Evolutionary conservation across 306 rosid genomes (phyloP), one percentile per base, ranked within the genome.

Genomic region (Quercus bicolor): DNA sequence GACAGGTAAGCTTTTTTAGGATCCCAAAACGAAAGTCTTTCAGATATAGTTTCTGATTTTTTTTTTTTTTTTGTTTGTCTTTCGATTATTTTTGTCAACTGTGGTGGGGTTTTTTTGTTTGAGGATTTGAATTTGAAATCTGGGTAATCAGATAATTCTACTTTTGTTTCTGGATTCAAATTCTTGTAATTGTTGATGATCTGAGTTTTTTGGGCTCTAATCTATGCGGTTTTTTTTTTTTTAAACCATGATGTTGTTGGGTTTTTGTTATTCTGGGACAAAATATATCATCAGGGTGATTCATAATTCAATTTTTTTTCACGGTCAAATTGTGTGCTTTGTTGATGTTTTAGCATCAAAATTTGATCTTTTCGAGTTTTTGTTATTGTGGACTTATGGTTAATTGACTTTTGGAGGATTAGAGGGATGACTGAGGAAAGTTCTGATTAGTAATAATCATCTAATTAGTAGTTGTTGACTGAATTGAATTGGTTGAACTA

Each of bases 1-100:
- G 45, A 55, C 78, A 4, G 81, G 85, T 82, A 64, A 71, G 56
- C 70, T 59, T 13, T 20, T 24, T 61, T 23, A 52, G 52, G 79
- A 78, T 75, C 79, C 53, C 19, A 18, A 28, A 45, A 34, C 14
- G 7, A 24, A 34, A 57, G 11, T 66, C 23, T 18, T 68, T 62
- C 26, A 5, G 59, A 19, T 29, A 64, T 51, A 6, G 9, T 23
- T 64, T 64, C 31, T 18, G 34, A 48, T 34, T 16, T 56, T 65
- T 7, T 37, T 57, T 53, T 64, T 73, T 40, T 37, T 7, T 37
- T 37, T 0, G 10, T 37, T 8, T 8, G 45, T 37, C 45, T 37
- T 40, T 40, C 45, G 64, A 40, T 54, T 57, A 26, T 56, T 2
- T 2, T 40, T 68, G 37, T 54, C 31, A 28, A 34, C 37, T 43